Base-by-base conservation (phyloP, 2,329 filamentous ascomycete species). In the Aspergillus pseudotamarii region DNA sequence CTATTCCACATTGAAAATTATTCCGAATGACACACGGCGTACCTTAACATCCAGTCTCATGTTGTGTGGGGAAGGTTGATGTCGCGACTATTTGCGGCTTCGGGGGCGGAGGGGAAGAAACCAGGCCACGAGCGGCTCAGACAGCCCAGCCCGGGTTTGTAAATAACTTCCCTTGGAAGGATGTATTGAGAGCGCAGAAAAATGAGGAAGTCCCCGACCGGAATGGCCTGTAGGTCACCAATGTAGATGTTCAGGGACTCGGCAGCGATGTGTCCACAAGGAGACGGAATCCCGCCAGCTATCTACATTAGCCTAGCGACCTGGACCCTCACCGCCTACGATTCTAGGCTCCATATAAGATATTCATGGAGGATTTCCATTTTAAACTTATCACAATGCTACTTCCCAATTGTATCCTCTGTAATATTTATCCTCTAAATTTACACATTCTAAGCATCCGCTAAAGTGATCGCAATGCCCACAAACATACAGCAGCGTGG, bases 41-140 rank as follows among this genome's bases (percentile, higher is more conserved):
- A 87, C 85, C 84, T 87, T 87, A 54, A 88, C 81, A 75, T 88
- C 85, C 73, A 88, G 81, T 72, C 83, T 84, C 85, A 88, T 88
- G 59, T 69, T 82, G 76, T 73, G 69, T 70, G 70, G 70, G 72
- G 67, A 70, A 67, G 64, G 67, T 66, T 67, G 65, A 67, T 69
- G 58, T 71, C 63, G 64, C 72, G 71, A 72, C 70, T 73, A 71
- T 74, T 73, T 76, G 75, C 68, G 72, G 75, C 73, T 73, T 73
- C 69, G 72, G 71, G 68, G 63, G 61, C 58, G 71, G 71, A 69
- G 70, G 67, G 70, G 67, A 66, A 66, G 65, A 60, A 71, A 70
- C 73, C 65, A 69, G 70, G 66, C 70, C 71, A 73, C 69, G 69
- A 75, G 73, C 74, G 71, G 70, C 71, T 75, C 71, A 70, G 64